phyloP scores from a whole-genome alignment of 2,329 filamentous ascomycete species.

The Paraconiothyrium sp. region DNA sequence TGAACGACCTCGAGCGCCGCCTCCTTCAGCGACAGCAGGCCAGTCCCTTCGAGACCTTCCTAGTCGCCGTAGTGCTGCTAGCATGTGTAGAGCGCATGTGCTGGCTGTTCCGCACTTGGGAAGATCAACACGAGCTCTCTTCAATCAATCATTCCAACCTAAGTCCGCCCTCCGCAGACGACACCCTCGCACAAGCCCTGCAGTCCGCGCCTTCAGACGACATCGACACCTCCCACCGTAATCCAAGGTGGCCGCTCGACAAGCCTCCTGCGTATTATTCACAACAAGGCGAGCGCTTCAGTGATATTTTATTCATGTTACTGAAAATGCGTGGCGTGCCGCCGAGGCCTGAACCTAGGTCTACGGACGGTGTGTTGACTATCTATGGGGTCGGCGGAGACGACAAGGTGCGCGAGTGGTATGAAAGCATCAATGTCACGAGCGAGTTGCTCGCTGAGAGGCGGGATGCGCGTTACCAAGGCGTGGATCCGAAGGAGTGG shows the following conservation, averaged over 20 bases:
- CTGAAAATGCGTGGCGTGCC: conserved; percentile 65
- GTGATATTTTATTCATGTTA: conserved; percentile 66
- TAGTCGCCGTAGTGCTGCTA: conserved; percentile 67
- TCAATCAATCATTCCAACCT: conserved; percentile 6
- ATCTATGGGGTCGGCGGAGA: conserved; percentile 45
- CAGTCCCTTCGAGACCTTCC: conserved; percentile 66
- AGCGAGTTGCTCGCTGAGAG: conserved; percentile 37
- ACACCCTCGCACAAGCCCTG: conserved; percentile 36
- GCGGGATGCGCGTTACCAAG: conserved; percentile 40
- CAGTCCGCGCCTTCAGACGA: conserved; percentile 27
- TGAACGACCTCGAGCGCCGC: conserved; percentile 69
- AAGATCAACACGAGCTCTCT: conserved; percentile 33
- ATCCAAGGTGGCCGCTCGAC: conserved; percentile 62
- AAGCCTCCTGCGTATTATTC: conserved; percentile 62
- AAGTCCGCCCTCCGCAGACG: conserved; percentile 18
- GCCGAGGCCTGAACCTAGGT: conserved; percentile 48
- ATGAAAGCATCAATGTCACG: conserved; percentile 45
- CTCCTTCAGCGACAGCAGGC: conserved; percentile 66
- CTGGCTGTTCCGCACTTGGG: conserved; percentile 66
- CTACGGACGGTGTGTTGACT: conserved; percentile 46
- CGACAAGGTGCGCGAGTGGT: conserved; percentile 47
- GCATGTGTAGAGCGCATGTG: conserved; percentile 69
- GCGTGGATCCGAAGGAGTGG: conserved; percentile 47
- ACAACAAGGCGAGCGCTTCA: conserved; percentile 66
- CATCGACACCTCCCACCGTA: conserved; percentile 20